phyloP scores from a whole-genome alignment of 164 flowering plant species.

The Vitis labrusca region DNA sequence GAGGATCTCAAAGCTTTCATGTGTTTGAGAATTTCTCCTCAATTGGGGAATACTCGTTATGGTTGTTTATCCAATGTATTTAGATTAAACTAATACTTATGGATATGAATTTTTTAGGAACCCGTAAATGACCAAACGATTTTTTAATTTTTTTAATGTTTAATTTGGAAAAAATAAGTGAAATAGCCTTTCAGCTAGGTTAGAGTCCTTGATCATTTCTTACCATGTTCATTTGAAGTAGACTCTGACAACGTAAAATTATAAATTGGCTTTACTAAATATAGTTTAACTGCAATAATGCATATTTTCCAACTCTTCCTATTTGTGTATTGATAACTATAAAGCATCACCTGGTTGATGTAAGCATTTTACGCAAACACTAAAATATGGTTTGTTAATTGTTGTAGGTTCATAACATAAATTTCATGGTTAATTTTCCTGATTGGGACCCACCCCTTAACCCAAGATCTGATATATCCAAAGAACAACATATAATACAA shows the following conservation, averaged over 20 bases:
- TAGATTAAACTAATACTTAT: too few species aligned
- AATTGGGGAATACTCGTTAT: too few species aligned
- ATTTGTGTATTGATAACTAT: not conserved
- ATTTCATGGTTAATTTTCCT: constrained; percentile 82
- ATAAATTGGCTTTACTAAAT: not conserved
- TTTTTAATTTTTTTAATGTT: not conserved
- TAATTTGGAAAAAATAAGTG: not conserved
- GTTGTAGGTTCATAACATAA: constrained; percentile 84
- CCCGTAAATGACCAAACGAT: not conserved
- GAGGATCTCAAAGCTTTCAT: too few species aligned
- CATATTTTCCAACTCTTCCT: not conserved
- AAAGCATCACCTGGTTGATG: not conserved
- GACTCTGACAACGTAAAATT: not conserved
- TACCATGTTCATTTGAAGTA: not conserved
- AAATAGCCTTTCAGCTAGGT: not conserved
- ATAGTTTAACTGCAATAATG: not conserved
- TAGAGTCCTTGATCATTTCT: not conserved
- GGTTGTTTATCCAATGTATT: too few species aligned
- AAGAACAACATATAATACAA: constrained; percentile 21
- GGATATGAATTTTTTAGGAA: too few species aligned
- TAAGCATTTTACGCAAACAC: not conserved
- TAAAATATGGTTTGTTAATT: constrained; percentile 6
- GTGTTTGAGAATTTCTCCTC: too few species aligned
- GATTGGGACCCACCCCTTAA: constrained; percentile 81
- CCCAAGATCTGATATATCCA: constrained; percentile 15